Conservation (phyloP, 2,329 filamentous ascomycete species). For the Lasiodiplodia sp. region DNA sequence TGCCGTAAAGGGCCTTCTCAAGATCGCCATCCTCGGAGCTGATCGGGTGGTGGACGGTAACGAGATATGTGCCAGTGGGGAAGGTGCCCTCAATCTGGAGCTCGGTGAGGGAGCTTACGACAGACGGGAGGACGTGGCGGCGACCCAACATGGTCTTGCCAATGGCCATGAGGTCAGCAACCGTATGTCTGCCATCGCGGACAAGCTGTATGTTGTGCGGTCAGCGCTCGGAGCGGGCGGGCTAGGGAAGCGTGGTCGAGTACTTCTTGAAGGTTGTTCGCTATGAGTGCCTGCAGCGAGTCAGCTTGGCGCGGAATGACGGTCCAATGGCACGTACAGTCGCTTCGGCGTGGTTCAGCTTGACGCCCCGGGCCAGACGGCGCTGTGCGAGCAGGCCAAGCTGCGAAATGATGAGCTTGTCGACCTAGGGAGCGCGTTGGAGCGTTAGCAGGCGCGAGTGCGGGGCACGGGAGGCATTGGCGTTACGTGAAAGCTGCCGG, state of each 20-base stretch:
- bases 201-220: constrained; percentile 67
- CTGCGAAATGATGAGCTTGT: constrained; percentile 94
- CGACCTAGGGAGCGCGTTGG: constrained; percentile 66
- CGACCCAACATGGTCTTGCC: constrained; percentile 92
- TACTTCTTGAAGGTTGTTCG: constrained; percentile 88
- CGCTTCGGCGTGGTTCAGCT: constrained; percentile 89
- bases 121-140: constrained; percentile 86
- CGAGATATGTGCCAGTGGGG: constrained; percentile 86
- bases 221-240: background rate
- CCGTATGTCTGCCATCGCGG: constrained; percentile 91
- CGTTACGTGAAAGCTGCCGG: constrained; percentile 14
- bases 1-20: constrained; percentile 86
- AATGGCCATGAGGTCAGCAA: constrained; percentile 91
- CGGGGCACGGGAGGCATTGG: constrained; percentile 1
- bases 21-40: constrained; percentile 85
- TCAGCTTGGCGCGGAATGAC: constrained; percentile 32
- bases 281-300: constrained; percentile 73
- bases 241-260: constrained; percentile 24
- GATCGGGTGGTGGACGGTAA: constrained; percentile 92
- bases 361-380: constrained; percentile 84
- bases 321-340: constrained; percentile 61
- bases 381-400: constrained; percentile 86
- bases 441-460: background rate
- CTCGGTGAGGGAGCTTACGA: constrained; percentile 78
- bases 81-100: constrained; percentile 97